A percentile compares a stretch with the other conserved stretches of the same genome.
Conservation (phyloP, 176 grass and related monocot species). For the Musa schizocarpa region DNA sequence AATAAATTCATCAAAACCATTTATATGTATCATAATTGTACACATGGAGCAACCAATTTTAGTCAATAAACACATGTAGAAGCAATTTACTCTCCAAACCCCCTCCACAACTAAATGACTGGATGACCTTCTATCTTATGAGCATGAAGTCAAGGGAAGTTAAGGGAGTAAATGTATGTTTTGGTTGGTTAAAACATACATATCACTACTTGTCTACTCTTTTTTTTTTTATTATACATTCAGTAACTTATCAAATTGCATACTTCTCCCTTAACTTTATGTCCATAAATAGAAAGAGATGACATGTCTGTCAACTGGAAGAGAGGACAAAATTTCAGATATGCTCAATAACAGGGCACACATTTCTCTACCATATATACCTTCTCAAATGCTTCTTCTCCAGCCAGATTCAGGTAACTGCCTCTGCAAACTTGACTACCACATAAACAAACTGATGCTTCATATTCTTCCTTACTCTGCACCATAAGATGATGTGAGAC, state of each 20-base stretch:
- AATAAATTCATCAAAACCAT: not conserved
- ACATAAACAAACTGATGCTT: slow-evolving; percentile 89
- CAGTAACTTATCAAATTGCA: too few relatives aligned
- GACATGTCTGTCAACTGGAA: not conserved
- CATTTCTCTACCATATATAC: slow-evolving; percentile 31
- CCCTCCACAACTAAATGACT: not conserved
- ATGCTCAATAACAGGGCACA: not conserved
- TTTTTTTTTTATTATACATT: too few relatives aligned
- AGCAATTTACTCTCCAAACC: not conserved
- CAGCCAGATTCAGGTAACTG: slow-evolving; percentile 93
- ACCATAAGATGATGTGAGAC: slow-evolving; percentile 26
- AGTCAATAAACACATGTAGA: not conserved
- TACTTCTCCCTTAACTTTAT: not conserved
- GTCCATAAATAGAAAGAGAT: not conserved
- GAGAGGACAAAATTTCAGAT: not conserved
- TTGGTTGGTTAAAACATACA: not conserved
- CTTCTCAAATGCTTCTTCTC: slow-evolving; percentile 95
- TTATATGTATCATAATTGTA: not conserved
- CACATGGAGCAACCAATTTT: not conserved
- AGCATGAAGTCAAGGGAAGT: not conserved
- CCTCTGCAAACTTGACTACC: slow-evolving; percentile 97
- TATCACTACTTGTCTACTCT: not conserved
- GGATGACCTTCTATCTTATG: not conserved
- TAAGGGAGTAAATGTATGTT: not conserved
- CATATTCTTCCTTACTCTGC: slow-evolving; percentile 98